phyloP scores from a whole-genome alignment of 2,329 filamentous ascomycete species.

The Apiospora marii region DNA sequence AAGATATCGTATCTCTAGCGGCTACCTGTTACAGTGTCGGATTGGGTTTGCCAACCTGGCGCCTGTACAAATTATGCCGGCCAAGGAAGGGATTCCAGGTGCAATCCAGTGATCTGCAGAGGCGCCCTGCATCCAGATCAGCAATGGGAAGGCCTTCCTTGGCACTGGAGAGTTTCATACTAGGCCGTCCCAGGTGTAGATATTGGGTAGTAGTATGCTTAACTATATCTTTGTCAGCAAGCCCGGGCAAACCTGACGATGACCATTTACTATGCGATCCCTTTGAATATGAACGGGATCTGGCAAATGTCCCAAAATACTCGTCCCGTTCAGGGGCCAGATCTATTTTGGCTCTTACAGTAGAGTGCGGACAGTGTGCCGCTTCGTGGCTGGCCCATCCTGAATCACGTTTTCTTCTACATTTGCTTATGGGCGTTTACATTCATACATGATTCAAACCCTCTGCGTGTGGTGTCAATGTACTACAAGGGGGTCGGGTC shows the following conservation, averaged over 20 bases:
- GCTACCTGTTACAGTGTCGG: constrained; percentile 1
- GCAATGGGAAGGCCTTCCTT: background rate
- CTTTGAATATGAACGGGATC: background rate
- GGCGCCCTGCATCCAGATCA: background rate
- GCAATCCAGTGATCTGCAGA: constrained; percentile 3
- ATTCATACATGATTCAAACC: constrained; percentile 8
- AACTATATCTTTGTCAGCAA: constrained; percentile 20
- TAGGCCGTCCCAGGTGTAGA: background rate
- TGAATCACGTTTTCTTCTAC: background rate
- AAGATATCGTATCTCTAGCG: background rate
- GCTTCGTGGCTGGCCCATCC: background rate
- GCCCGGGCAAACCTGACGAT: background rate
- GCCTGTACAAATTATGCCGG: background rate
- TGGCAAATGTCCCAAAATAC: background rate
- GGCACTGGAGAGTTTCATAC: constrained; percentile 11
- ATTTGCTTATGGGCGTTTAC: background rate
- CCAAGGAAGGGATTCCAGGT: background rate
- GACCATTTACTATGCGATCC: background rate
- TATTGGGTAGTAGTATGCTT: background rate
- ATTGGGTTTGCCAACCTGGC: background rate
- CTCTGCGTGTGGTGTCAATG: background rate
- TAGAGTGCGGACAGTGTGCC: background rate
- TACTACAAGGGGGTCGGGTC: background rate
- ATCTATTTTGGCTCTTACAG: background rate
- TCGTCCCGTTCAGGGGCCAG: background rate